Conservation (phyloP, 768 basidiomycete genomes). For the Mycena epipterygia region DNA sequence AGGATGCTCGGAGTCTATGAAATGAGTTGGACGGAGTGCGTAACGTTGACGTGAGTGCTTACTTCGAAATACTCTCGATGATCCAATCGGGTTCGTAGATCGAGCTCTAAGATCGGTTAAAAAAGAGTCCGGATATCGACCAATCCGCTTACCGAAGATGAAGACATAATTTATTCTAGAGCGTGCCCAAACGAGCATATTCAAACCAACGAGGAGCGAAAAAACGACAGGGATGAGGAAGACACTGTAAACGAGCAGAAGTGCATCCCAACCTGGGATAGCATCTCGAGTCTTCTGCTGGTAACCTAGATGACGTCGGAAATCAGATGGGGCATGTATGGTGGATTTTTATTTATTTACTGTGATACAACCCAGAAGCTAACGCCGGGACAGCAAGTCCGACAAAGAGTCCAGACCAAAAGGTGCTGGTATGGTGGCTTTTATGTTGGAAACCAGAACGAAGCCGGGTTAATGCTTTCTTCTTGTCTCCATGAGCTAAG, state of each 20-base stretch:
- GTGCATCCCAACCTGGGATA: slow-evolving; percentile 78
- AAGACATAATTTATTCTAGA: slow-evolving; percentile 94
- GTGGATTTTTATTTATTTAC: slow-evolving; percentile 48
- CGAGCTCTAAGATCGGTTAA: slow-evolving; percentile 64
- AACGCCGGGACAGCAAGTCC: slow-evolving; percentile 82
- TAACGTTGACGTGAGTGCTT: not conserved
- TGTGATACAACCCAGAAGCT: slow-evolving; percentile 70
- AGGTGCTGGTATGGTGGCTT: slow-evolving; percentile 79
- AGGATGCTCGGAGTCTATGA: slow-evolving; percentile 83
- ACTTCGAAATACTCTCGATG: slow-evolving; percentile 80
- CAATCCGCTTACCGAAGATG: slow-evolving; percentile 76
- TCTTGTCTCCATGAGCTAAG: slow-evolving; percentile 77
- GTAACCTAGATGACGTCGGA: slow-evolving; percentile 58
- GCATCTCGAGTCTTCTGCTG: slow-evolving; percentile 61
- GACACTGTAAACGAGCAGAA: slow-evolving; percentile 85
- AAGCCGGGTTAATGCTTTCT: slow-evolving; percentile 78
- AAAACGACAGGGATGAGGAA: slow-evolving; percentile 83
- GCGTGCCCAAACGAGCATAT: slow-evolving; percentile 82
- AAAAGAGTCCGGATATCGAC: slow-evolving; percentile 3
- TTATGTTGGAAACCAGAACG: slow-evolving; percentile 65
- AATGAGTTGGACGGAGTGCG: not conserved
- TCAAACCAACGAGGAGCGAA: slow-evolving; percentile 83
- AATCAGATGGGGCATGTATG: not conserved
- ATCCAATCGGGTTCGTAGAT: slow-evolving; percentile 79
- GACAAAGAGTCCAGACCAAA: slow-evolving; percentile 79